Evolutionary conservation across 495 filamentous ascomycete genomes (phyloP).

Genomic region (Pyrenopolyporus hunteri): DNA sequence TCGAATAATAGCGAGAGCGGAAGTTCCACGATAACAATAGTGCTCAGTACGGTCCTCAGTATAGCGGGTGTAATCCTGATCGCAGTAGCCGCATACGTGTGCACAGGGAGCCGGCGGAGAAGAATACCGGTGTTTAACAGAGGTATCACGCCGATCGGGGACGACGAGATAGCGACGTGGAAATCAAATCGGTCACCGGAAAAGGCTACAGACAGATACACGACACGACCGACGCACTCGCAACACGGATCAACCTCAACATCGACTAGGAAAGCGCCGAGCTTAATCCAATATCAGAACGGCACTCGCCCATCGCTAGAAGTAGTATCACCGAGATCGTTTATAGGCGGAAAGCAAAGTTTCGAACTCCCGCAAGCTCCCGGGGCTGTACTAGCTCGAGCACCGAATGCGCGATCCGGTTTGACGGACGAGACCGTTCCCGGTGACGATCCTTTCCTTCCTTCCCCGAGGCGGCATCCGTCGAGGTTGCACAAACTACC

Average conservation of each 20-base stretch:
- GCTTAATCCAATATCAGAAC: slow-evolving; percentile 54
- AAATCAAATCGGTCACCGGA: slow-evolving; percentile 42
- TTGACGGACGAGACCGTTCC: slow-evolving; percentile 57
- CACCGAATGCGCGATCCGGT: slow-evolving; percentile 55
- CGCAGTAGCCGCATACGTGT: slow-evolving; percentile 39
- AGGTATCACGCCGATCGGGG: slow-evolving; percentile 56
- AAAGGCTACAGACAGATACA: slow-evolving; percentile 35
- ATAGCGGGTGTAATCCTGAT: slow-evolving; percentile 46
- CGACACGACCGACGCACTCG: slow-evolving; percentile 36
- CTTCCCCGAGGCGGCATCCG: slow-evolving; percentile 46
- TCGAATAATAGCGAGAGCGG: not conserved
- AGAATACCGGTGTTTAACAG: slow-evolving; percentile 49
- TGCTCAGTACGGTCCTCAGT: slow-evolving; percentile 51
- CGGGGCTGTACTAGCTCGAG: slow-evolving; percentile 49
- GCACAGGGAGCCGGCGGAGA: slow-evolving; percentile 39
- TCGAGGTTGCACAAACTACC: slow-evolving; percentile 53
- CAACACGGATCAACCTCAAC: slow-evolving; percentile 46
- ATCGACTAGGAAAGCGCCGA: slow-evolving; percentile 50
- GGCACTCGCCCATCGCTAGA: slow-evolving; percentile 44
- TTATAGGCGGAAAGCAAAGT: slow-evolving; percentile 42
- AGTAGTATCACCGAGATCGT: slow-evolving; percentile 45
- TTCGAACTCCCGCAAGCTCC: slow-evolving; percentile 54
- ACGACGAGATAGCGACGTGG: slow-evolving; percentile 60
- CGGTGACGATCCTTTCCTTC: slow-evolving; percentile 54
- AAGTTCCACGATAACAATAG: slow-evolving; percentile 39